A percentile compares a stretch with the other conserved stretches of the same genome.
These are phyloP conservation scores for Colletotrichum cereale DNA, from an alignment of 2,329 filamentous ascomycete genomes.

Conservation along the genomic window DNA sequence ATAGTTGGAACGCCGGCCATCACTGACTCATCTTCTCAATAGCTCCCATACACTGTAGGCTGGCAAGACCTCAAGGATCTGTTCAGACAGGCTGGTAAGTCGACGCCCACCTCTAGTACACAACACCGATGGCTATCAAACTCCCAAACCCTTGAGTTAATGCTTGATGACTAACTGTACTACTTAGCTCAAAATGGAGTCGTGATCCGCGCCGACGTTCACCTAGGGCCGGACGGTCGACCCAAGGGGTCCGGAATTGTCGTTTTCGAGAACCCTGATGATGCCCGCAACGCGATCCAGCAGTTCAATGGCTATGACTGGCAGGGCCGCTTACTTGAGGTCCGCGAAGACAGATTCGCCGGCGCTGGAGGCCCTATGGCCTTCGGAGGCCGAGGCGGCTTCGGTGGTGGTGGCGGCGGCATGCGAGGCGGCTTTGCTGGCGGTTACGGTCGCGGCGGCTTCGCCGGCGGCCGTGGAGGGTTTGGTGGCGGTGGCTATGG, in stretches of 20 bases:
- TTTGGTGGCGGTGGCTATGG: slow-evolving; percentile 57
- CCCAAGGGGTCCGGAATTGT: slow-evolving; percentile 98
- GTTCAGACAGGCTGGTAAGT: slow-evolving; percentile 96
- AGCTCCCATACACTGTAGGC: slow-evolving; percentile 97
- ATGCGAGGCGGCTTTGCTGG: slow-evolving; percentile 72
- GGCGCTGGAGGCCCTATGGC: slow-evolving; percentile 66
- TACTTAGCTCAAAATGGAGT: slow-evolving; percentile 71
- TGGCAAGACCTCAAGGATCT: slow-evolving; percentile 99
- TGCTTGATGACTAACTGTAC: slow-evolving; percentile 9
- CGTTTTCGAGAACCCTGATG: slow-evolving; percentile 93
- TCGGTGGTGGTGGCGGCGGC: slow-evolving; percentile 66
- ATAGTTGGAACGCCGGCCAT: slow-evolving; percentile 37
- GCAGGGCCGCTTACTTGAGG: slow-evolving; percentile 93
- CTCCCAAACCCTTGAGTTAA: slow-evolving; percentile 10
- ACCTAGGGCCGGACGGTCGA: slow-evolving; percentile 89
- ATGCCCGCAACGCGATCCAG: slow-evolving; percentile 94
- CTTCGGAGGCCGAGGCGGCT: slow-evolving; percentile 70
- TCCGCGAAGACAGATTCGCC: slow-evolving; percentile 96
- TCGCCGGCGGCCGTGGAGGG: slow-evolving; percentile 59
- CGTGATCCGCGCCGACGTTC: slow-evolving; percentile 95
- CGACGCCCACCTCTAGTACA: neutral
- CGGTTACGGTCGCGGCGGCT: slow-evolving; percentile 60
- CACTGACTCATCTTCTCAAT: slow-evolving; percentile 48
- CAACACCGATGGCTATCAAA: slow-evolving; percentile 5
- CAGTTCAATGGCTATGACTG: slow-evolving; percentile 99